Conservation (phyloP, 768 basidiomycete genomes). For the Clitopilus passeckerianus region DNA sequence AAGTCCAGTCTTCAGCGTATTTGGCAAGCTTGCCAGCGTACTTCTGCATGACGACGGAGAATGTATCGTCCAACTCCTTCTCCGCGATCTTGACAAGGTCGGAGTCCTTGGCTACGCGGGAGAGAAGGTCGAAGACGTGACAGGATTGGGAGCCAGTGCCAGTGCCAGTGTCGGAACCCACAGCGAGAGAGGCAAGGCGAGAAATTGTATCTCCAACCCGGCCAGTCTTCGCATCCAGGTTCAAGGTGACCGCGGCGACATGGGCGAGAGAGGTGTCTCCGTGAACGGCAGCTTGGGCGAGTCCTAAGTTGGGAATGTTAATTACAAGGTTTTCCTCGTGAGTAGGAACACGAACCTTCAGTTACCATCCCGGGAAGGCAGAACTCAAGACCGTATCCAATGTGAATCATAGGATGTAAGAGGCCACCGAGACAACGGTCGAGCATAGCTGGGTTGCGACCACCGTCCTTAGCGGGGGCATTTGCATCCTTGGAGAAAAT, state of each 20-base stretch:
- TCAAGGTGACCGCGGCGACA: not conserved
- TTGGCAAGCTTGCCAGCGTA: conserved; percentile 5
- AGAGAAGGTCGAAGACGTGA: conserved; percentile 14
- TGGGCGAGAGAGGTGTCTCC: conserved; percentile 22
- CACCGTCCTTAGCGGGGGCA: conserved; percentile 20
- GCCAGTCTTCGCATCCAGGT: not conserved
- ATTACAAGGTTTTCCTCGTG: not conserved
- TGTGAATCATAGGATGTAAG: conserved; percentile 64
- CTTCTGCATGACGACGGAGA: conserved; percentile 6
- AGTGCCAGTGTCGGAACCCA: not conserved
- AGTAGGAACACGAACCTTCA: conserved; percentile 40
- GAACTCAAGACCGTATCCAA: conserved; percentile 64
- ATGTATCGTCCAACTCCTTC: conserved; percentile 6
- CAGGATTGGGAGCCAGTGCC: no score
- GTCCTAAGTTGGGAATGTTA: conserved; percentile 29
- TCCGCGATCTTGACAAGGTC: conserved; percentile 11
- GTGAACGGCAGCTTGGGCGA: conserved; percentile 53
- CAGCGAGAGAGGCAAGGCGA: conserved; percentile 9
- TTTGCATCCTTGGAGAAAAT: conserved; percentile 49
- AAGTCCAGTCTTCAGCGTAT: conserved; percentile 11
- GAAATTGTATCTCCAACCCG: conserved; percentile 7
- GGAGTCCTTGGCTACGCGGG: conserved; percentile 14
- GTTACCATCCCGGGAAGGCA: conserved; percentile 51
- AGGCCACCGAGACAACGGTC: conserved; percentile 51
- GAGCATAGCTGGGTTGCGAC: conserved; percentile 35